Conservation (phyloP, 2,329 filamentous ascomycete genomes). For the Thelonectria blattea region DNA sequence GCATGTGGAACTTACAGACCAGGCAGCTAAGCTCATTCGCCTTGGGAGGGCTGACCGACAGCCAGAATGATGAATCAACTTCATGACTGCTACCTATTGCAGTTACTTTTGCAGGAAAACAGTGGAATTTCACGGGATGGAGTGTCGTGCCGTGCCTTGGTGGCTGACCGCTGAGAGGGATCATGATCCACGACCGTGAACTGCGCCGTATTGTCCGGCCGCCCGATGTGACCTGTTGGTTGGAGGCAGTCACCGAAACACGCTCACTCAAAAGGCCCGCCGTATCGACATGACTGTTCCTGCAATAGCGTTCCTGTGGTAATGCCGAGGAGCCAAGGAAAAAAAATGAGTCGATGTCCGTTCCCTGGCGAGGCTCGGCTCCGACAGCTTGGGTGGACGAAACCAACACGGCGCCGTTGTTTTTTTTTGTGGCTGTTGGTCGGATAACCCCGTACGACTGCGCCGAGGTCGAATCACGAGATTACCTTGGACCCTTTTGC, state of each 20-base stretch:
- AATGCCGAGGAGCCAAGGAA: slow-evolving; percentile 8
- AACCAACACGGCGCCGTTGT: slow-evolving; percentile 5
- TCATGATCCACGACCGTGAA: background rate
- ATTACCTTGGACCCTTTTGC: background rate
- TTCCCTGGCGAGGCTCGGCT: slow-evolving; percentile 8
- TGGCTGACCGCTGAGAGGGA: slow-evolving; percentile 7
- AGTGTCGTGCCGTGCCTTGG: background rate
- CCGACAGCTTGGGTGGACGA: slow-evolving; percentile 23
- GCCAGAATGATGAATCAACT: background rate
- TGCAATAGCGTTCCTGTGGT: slow-evolving; percentile 14
- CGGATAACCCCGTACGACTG: slow-evolving; percentile 7
- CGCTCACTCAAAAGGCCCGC: background rate
- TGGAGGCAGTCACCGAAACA: background rate
- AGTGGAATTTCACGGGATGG: background rate
- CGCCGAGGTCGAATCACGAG: slow-evolving; percentile 1
- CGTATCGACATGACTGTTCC: slow-evolving; percentile 9
- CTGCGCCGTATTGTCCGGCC: background rate
- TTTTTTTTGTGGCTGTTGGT: slow-evolving; percentile 23
- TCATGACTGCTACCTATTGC: background rate
- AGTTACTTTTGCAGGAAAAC: background rate
- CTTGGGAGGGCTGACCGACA: background rate
- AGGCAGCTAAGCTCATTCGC: background rate
- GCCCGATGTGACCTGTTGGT: slow-evolving; percentile 3
- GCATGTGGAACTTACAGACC: background rate
- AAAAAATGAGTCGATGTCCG: slow-evolving; percentile 12